These are phyloP conservation scores for Platanthera guangdongensis DNA, from an alignment of 106 monocot species.

Conservation along the genomic window DNA sequence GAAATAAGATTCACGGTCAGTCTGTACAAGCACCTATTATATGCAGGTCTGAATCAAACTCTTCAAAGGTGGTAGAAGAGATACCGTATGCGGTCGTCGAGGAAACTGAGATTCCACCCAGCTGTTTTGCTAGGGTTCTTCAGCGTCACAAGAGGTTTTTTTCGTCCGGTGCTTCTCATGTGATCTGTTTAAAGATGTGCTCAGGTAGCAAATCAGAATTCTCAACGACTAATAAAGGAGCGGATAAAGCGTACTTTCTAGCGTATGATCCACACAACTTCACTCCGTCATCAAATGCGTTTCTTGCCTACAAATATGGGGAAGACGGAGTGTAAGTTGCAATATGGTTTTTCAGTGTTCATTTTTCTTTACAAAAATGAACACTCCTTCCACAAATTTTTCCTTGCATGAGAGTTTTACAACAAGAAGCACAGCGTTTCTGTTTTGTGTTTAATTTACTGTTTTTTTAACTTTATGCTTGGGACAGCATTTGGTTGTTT, in stretches of 20 bases:
- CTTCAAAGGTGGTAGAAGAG: constrained; percentile 24
- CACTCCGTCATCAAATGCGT: constrained; percentile 35
- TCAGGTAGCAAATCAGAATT: constrained; percentile 45
- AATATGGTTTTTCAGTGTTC: neutral
- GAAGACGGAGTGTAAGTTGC: constrained; percentile 48
- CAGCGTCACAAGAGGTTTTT: constrained; percentile 44
- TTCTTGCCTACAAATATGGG: constrained; percentile 29
- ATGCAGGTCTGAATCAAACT: constrained; percentile 17
- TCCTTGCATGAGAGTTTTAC: no score
- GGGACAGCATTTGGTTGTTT: no score
- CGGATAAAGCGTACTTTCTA: constrained; percentile 43
- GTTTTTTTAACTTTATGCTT: neutral
- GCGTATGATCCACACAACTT: constrained; percentile 37
- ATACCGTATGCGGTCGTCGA: constrained; percentile 16
- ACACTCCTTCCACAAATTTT: no score
- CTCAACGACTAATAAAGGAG: constrained; percentile 35
- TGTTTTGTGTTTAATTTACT: no score
- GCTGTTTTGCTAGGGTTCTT: constrained; percentile 58
- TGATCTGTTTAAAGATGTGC: constrained; percentile 37
- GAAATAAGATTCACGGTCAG: constrained; percentile 14
- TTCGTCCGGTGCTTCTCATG: constrained; percentile 31
- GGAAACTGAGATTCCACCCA: constrained; percentile 49
- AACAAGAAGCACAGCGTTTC: neutral
- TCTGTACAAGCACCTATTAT: constrained; percentile 18
- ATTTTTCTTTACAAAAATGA: no score